Base-by-base conservation (phyloP, 495 filamentous ascomycete genomes). In the Parathielavia appendiculata region DNA sequence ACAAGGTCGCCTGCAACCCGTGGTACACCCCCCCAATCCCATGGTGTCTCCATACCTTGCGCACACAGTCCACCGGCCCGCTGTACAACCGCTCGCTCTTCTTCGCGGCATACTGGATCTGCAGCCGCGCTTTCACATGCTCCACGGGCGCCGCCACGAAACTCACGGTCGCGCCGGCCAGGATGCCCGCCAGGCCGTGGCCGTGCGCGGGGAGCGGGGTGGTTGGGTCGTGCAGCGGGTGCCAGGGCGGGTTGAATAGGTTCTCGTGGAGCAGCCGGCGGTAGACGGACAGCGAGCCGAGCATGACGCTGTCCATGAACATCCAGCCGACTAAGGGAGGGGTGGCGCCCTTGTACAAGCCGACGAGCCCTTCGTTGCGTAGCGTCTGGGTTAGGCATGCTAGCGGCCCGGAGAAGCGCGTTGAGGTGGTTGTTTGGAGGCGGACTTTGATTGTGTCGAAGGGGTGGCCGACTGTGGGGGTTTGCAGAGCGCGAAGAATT, bases 381-480 rank as follows among this genome's bases (percentile, higher is more conserved):
- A 95, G 40, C 14, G 90, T 96, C 63, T 89, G 85, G 40, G 88
- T 67, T 4, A 96, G 76, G 67, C 93, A 98, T 65, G 95, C 84
- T n/a, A 92, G 66, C 0, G 93, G 92, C 2, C 93, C 93, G 47
- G 74, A 76, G 77, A 98, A 98, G 61, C 87, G 90, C 0, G 78
- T 69, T 51, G 83, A 69, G 63, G 84, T 73, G 49, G 88, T 87
- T n/a, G 93, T 97, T 70, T 98, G 93, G 20, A 98, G 77, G 22
- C 93, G 89, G 60, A 97, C 92, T 73, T 97, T 97, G 71, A 97
- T 85, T 0, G 92, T 97, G 70, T 97, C 92, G 77, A 97, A 97
- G 62, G 83, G 79, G 68, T 79, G 76, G 61, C 75, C 75, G 63
- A 76, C 77, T 81, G 30, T 23, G 32, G 16, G 36, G 35, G 39